phyloP scores from a whole-genome alignment of 2,329 filamentous ascomycete genomes.

The Beauveria sp. region DNA sequence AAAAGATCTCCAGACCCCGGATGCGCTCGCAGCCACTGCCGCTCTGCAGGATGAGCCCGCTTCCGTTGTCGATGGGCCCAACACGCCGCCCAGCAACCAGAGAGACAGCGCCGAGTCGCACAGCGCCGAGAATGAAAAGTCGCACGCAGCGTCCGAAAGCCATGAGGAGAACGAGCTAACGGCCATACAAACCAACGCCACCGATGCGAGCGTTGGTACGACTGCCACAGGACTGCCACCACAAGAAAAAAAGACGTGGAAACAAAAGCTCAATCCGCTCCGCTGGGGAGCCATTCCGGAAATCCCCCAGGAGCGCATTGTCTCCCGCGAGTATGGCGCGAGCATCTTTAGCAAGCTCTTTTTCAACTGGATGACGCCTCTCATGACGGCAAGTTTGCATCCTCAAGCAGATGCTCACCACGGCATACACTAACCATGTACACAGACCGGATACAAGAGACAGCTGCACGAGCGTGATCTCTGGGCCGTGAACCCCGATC shows the following conservation, averaged over 20 bases:
- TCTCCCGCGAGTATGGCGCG: conserved; percentile 65
- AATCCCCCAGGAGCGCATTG: conserved; percentile 43
- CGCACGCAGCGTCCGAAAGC: conserved; percentile 13
- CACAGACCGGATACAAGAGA: conserved; percentile 73
- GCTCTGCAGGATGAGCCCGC: background rate
- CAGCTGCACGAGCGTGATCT: conserved; percentile 78
- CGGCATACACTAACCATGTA: background rate
- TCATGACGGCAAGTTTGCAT: conserved; percentile 62
- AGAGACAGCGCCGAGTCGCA: conserved; percentile 3
- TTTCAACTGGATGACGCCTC: conserved; percentile 83
- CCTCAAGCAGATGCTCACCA: background rate
- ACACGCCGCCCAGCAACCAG: background rate
- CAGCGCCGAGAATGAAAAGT: background rate
- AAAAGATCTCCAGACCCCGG: background rate
- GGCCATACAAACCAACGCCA: conserved; percentile 43
- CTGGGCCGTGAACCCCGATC: conserved; percentile 77
- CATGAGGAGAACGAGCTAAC: conserved; percentile 16
- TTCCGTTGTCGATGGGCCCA: background rate
- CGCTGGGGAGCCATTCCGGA: conserved; percentile 50
- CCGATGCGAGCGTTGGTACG: conserved; percentile 42
- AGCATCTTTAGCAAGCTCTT: conserved; percentile 66
- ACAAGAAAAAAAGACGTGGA: conserved; percentile 49
- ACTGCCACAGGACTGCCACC: conserved; percentile 25
- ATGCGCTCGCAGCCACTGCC: background rate
- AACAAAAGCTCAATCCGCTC: conserved; percentile 54